Evolutionary conservation across 345 rosid species (phyloP), one percentile per base, ranked within the genome.

Genomic region (Hibiscus mutabilis): DNA sequence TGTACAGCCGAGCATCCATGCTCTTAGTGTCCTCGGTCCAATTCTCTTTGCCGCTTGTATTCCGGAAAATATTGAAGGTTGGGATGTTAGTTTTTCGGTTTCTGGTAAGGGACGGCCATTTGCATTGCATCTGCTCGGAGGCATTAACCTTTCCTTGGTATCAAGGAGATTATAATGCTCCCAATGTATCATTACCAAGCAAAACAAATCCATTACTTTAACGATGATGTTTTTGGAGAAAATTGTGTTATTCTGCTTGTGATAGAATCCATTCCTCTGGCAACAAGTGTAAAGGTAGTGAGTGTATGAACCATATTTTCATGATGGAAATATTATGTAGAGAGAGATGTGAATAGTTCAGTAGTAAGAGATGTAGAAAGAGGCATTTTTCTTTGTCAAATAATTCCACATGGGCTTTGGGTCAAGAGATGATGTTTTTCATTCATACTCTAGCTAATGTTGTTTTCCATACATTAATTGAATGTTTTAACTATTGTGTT

Each of bases 11-110:
- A 81, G 87, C 55, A 85, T 95, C 71, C 92, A 83, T 44, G 92
- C 92, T 0, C 91, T n/a, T n/a, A 82, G 96, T 64, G 88, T 92
- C 71, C 97, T 95, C 11, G 99, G 99, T 3, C 83, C 89, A 51
- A 74, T 89, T 76, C 86, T 95, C 31, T 92, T 89, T 74, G 99
- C 90, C 79, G 86, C 83, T 0, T 90, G 97, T 33, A 86, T 95
- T 46, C 99, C 99, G 10, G 92, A 83, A 86, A 92, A 90, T 21
- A 84, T 95, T 12, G 99, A 95, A 82, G 99, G 97, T 0, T 92
- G 99, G 97, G 99, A 95, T 86, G 80, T 92, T 52, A 90, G 93
- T 75, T 87, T 87, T 51, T 79, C 84, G 0, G 87, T 87, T 51
- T 79, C 84, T 0, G 87, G 93, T 21, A 90, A 91, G 11, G 89